Base-by-base conservation (phyloP, 2,329 filamentous ascomycete species). In the Geosmithia putterillii region DNA sequence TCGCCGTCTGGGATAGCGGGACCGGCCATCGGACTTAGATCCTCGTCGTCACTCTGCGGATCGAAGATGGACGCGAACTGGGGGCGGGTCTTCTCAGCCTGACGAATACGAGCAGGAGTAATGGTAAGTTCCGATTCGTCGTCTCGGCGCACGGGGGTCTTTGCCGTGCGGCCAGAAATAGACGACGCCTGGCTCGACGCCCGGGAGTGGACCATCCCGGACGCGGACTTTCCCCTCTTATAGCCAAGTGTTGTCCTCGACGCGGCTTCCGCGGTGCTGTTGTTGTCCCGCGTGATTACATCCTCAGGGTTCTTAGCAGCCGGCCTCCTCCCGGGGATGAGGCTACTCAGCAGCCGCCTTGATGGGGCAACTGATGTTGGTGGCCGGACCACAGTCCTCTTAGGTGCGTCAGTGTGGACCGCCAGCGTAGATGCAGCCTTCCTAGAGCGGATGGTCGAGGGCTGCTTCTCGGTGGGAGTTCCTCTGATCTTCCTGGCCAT, bases 191-290 rank as follows among this genome's bases (percentile, higher is more conserved):
- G 47, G 23, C 40, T 45, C 41, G 42, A 23, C 38, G 45, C 48
- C 9, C 52, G 52, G 21, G 48, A 54, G 14, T 64, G 63, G 23
- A 74, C 54, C 37, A 71, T 59, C 0, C 69, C 68, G 2, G 68
- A 71, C 4, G 71, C 66, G 4, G 67, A 67, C 28, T 86, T 76
- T 28, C 89, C 88, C 58, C 83, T 86, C 44, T 76, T 85, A 57
- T 94, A 95, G 15, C 89, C 89, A 37, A 95, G 73, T 0, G 88
- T 95, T 44, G 79, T 89, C 48, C 81, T 78, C 2, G 88, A 94
- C 6, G 79, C 79, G 6, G 75, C 76, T 19, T 76, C 71, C 1
- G 83, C 81, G 10, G 74, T 69, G 8, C 71, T 71, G 49, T 77
- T 74, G 28, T 14, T 12, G 10, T 12, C 28, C 10, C 28, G 28